Conservation (phyloP, 176 grass and related monocot species). For the Triticum dicoccoides region DNA sequence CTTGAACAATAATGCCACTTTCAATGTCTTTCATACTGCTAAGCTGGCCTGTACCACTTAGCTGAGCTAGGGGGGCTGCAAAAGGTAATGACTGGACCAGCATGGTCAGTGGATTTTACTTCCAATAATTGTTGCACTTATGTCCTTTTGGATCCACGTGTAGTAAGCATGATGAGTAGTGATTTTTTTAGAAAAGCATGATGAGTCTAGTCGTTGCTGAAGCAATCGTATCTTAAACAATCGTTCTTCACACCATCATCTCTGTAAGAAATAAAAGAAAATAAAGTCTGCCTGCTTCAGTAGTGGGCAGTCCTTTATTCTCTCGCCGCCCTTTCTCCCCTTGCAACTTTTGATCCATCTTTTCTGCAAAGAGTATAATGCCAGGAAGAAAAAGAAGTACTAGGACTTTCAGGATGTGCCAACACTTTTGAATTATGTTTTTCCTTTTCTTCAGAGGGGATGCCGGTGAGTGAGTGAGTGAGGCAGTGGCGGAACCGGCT, state of each 20-base stretch:
- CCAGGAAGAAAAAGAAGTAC: neutral
- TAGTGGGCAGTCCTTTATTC: slow-evolving; percentile 33
- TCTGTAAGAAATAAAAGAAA: neutral
- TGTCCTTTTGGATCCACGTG: slow-evolving; percentile 5
- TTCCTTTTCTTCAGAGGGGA: too few species aligned
- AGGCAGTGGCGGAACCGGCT: too few species aligned
- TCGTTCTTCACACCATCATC: neutral
- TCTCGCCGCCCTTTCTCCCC: neutral
- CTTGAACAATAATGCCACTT: neutral
- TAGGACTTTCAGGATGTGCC: slow-evolving; percentile 17
- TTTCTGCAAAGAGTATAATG: slow-evolving; percentile 29
- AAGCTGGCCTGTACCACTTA: neutral
- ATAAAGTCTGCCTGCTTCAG: neutral
- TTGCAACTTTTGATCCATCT: slow-evolving; percentile 29
- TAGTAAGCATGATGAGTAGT: neutral
- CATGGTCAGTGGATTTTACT: neutral
- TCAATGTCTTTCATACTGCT: neutral
- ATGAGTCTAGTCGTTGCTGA: slow-evolving; percentile 10
- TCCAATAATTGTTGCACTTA: neutral
- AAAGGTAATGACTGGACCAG: neutral
- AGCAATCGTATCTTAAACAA: slow-evolving; percentile 26
- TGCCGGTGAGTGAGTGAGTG: too few species aligned
- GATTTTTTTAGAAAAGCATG: neutral
- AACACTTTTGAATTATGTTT: neutral
- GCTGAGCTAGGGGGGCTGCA: neutral